Evolutionary conservation across 192 early-diverging fungal species (phyloP), one percentile per base, ranked within the genome.

Genomic region (Glomus cerebriforme): DNA sequence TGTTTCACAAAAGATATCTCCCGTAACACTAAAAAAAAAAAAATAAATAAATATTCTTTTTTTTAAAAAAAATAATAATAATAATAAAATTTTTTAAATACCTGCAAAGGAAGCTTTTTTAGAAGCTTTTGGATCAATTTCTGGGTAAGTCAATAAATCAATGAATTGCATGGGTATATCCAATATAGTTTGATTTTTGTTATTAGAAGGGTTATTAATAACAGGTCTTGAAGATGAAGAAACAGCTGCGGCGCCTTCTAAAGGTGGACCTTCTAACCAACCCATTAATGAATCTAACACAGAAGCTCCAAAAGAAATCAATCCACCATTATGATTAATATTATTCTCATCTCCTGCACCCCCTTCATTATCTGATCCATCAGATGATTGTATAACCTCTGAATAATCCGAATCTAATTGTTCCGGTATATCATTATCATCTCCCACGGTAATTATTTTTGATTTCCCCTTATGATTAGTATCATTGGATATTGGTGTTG

Each of bases 161-260:
- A 87, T 87, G 35, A 87, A 85, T 58, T 86, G 85, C 26, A 87
- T 78, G 1, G 86, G 86, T 24, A 87, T 85, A 39, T 87, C 85
- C 6, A 84, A 59, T 45, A 87, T 47, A 9, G 64, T 54, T 24
- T 32, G 29, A 78, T 78, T 68, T 31, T 78, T 78, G 54, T 78
- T 78, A 34, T 68, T 72, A 1, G 84, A 79, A 32, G 81, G 79
- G 59, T 81, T 77, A 35, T 76, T 80, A 17, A 65, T 79, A 29
- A n/a, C 59, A 59, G 49, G 71, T n/a, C 60, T 78, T 26, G 75
- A 45, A 5, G 59, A 73, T 29, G 22, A 31, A 10, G 22, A 31
- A 35, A 17, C 27, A 2, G 17, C 24, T 0, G 1, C 32, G 12
- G 24, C 29, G 4, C 54, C 22, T 39, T 29, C 73, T 13, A 77